A percentile compares a stretch with the other conserved stretches of the same genome.
Evolutionary conservation across 768 basidiomycete species (phyloP).

Genomic region (Psilocybe tampanensis): DNA sequence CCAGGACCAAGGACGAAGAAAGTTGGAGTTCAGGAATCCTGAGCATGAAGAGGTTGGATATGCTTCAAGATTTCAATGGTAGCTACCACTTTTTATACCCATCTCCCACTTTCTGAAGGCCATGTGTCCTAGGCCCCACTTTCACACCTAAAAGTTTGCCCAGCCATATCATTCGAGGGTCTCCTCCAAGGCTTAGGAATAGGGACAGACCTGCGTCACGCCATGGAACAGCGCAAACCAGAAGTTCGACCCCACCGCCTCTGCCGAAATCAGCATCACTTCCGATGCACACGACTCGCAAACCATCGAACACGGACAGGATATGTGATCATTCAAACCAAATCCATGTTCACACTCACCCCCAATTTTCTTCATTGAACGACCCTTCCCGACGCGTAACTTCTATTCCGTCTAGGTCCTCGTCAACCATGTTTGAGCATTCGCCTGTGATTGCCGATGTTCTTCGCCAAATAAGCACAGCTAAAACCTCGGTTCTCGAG

Average conservation of each 20-base stretch:
- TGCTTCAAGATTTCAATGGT: conserved; percentile 71
- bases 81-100: conserved; percentile 4
- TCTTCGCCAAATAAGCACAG: conserved; percentile 67
- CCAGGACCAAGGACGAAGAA: conserved; percentile 67
- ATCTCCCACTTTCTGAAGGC: conserved; percentile 1
- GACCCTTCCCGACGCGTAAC: conserved; percentile 33
- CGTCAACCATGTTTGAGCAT: conserved; percentile 57
- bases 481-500: conserved; percentile 65
- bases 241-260: conserved; percentile 80
- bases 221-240: conserved; percentile 36
- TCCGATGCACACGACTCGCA: conserved; percentile 69
- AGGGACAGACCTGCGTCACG: conserved; percentile 56
- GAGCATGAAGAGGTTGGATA: conserved; percentile 73
- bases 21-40: conserved; percentile 79
- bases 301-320: conserved; percentile 32
- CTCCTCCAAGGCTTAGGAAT: conserved; percentile 60
- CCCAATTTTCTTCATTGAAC: conserved; percentile 26
- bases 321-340: conserved; percentile 25
- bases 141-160: conserved; percentile 52
- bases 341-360: conserved; percentile 27
- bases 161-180: conserved; percentile 44
- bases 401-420: conserved; percentile 35
- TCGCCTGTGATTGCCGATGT: conserved; percentile 75
- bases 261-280: conserved; percentile 81
- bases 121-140: conserved; percentile 42